Percentiles rank a stretch among this genome's conserved stretches.
Evolutionary conservation across 352 stramenopile species (phyloP).

Genomic region (Globisporangium irregulare): DNA sequence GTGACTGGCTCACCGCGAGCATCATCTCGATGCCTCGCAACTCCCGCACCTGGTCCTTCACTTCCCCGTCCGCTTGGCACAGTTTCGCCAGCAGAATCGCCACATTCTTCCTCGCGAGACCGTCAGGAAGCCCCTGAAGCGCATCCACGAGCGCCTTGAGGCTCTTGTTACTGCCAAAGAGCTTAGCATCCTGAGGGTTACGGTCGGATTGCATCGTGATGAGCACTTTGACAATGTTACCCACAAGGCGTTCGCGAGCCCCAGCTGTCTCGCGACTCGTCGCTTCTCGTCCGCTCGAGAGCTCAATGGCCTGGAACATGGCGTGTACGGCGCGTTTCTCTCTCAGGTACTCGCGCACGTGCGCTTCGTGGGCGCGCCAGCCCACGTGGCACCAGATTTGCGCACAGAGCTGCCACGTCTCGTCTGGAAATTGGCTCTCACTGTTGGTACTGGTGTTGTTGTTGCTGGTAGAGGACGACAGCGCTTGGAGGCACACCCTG

Average conservation of each 20-base stretch:
- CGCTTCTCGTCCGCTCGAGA: constrained; percentile 28
- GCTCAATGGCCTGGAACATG: constrained; percentile 39
- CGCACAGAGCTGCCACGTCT: constrained; percentile 55
- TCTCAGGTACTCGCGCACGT: constrained; percentile 35
- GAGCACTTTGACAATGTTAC: constrained; percentile 67
- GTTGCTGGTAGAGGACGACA: constrained; percentile 9
- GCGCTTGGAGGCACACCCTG: constrained; percentile 25
- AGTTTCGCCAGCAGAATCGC: constrained; percentile 73
- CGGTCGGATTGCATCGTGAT: constrained; percentile 42
- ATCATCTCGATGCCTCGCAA: constrained; percentile 83
- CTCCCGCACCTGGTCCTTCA: constrained; percentile 55
- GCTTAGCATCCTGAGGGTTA: constrained; percentile 9
- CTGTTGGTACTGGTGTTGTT: not conserved
- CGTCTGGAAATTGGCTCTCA: constrained; percentile 4
- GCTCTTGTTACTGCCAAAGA: constrained; percentile 27
- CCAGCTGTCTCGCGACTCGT: constrained; percentile 12
- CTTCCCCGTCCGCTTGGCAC: constrained; percentile 39
- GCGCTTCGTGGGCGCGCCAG: constrained; percentile 38
- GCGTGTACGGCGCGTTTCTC: constrained; percentile 28
- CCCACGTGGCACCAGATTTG: constrained; percentile 77
- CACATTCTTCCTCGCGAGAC: constrained; percentile 68
- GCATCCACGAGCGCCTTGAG: constrained; percentile 40
- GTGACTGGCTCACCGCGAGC: constrained; percentile 55
- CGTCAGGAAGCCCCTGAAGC: constrained; percentile 44
- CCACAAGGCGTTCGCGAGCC: constrained; percentile 48